A percentile compares a stretch with the other conserved stretches of the same genome.
Conservation (phyloP, 2,329 filamentous ascomycete genomes). For the Sporothrix schenckii region DNA sequence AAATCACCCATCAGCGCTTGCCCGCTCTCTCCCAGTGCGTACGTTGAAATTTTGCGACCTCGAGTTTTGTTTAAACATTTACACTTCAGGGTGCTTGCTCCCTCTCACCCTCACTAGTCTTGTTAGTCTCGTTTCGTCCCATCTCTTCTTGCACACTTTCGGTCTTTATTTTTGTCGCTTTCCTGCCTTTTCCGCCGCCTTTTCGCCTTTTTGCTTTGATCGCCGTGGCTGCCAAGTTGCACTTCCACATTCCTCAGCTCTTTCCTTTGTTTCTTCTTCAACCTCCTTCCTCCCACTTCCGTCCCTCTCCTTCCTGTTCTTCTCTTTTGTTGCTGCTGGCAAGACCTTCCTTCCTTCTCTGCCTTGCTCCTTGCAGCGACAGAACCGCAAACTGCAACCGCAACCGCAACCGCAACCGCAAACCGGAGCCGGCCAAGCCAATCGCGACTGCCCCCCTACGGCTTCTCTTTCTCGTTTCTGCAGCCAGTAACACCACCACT, state of each 20-base stretch:
- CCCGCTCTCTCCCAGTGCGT: conserved; percentile 2
- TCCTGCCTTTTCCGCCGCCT: conserved; percentile 30
- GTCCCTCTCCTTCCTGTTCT: not conserved
- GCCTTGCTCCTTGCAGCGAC: conserved; percentile 5
- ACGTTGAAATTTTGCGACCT: not conserved
- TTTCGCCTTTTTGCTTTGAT: conserved; percentile 5
- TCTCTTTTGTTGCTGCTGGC: not conserved
- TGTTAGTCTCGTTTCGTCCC: conserved; percentile 26
- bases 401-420: not conserved
- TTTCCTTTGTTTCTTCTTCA: conserved; percentile 8
- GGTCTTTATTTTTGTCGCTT: conserved; percentile 25
- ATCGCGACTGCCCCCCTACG: not conserved
- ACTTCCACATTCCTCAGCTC: conserved; percentile 10
- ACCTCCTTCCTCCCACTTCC: conserved; percentile 6
- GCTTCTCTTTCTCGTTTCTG: conserved; percentile 10
- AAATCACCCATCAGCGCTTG: conserved; percentile 5
- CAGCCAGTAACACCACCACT: conserved; percentile 12
- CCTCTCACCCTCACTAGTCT: conserved; percentile 15
- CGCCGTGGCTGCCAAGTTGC: not conserved
- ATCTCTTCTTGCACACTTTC: conserved; percentile 27
- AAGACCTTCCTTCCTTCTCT: not conserved
- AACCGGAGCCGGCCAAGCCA: conserved; percentile 23
- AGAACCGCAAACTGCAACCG: not conserved
- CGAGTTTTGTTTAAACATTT: not conserved
- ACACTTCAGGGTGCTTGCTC: conserved; percentile 13